Base-by-base conservation (phyloP, 2,329 filamentous ascomycete species). In the Aureobasidium sp. region DNA sequence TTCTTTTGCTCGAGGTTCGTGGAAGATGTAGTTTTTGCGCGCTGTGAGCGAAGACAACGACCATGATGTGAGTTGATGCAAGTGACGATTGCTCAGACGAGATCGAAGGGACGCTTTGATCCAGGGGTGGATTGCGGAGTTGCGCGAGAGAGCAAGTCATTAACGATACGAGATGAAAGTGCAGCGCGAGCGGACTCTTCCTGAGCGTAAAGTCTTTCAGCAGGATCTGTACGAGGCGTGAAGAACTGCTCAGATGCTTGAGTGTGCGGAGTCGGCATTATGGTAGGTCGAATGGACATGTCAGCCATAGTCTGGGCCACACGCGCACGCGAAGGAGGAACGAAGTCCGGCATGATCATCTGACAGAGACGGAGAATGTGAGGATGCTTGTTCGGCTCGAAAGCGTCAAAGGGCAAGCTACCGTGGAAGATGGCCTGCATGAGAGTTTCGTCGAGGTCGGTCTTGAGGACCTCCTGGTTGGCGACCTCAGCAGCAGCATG, bases 271-370 rank as follows among this genome's bases (percentile, higher is more conserved):
- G 34, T 36, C 3, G 53, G 39, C 21, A 21, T 21, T 11, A 44
- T 21, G 11, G 29, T 7, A 39, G 36, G 36, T 2, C 30, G 53
- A 14, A n/a, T 16, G 29, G 54, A 49, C 27, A 59, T 36, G 1
- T 59, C 36, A 3, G 48, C 36, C 57, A 59, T 59, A n/a, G 57
- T 47, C 45, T 59, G 57, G 21, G 57, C 57, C 27, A 59, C 45
- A 34, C 36, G 57, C 14, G 57, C n/a, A 27, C 45, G 57, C 11
- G 57, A 41, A 50, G 57, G 57, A n/a, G 57, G 57, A 42, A 32
- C n/a, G 10, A 45, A 59, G 9, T 50, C 57, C 6, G 57, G 57
- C n/a, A 41, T 41, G 8, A 59, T 29, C 44, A 59, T 49, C 9
- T 27, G 57, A 30, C 44, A 59, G 25, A 59, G 45, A 34, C 44